Percentiles rank a stretch among this genome's conserved stretches.
phyloP scores from a whole-genome alignment of 163 green algal species.

The Chloromonas sp. region DNA sequence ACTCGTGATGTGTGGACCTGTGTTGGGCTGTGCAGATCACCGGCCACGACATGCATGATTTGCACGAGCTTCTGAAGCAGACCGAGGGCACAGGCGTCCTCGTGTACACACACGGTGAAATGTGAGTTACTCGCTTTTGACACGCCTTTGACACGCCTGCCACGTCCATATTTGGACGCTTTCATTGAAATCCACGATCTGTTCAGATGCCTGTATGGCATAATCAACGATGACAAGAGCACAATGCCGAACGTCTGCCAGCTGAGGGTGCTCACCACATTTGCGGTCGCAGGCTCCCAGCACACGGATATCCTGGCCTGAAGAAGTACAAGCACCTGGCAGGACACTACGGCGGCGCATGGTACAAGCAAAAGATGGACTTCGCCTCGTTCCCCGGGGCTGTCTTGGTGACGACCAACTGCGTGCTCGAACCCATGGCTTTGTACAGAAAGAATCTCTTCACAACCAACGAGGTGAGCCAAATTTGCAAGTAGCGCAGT shows the following conservation, averaged over 20 bases:
- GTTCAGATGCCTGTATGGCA: too few species aligned
- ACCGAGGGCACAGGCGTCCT: slow-evolving; percentile 49
- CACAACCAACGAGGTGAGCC: slow-evolving; percentile 44
- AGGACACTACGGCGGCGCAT: slow-evolving; percentile 61
- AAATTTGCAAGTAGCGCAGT: too few species aligned
- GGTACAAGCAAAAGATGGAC: slow-evolving; percentile 51
- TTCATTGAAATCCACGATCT: too few species aligned
- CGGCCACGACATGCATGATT: slow-evolving; percentile 34
- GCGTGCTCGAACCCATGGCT: slow-evolving; percentile 49
- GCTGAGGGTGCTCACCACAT: too few species aligned
- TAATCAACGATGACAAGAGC: too few species aligned
- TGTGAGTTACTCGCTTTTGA: slow-evolving; percentile 11
- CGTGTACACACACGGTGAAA: slow-evolving; percentile 72
- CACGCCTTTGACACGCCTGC: too few species aligned
- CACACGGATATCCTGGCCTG: slow-evolving; percentile 61
- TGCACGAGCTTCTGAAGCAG: slow-evolving; percentile 29
- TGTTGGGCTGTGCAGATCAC: slow-evolving; percentile 15
- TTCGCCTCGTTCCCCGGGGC: slow-evolving; percentile 31
- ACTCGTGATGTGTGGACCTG: too few species aligned
- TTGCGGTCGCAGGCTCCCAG: slow-evolving; percentile 32
- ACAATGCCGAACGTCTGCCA: too few species aligned
- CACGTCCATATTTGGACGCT: too few species aligned
- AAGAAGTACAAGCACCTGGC: slow-evolving; percentile 58
- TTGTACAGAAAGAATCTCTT: slow-evolving; percentile 55
- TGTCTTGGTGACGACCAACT: slow-evolving; percentile 49